These are phyloP conservation scores for Mortierella sp. DNA, from an alignment of 371 early-diverging fungal species.

Conservation along the genomic window DNA sequence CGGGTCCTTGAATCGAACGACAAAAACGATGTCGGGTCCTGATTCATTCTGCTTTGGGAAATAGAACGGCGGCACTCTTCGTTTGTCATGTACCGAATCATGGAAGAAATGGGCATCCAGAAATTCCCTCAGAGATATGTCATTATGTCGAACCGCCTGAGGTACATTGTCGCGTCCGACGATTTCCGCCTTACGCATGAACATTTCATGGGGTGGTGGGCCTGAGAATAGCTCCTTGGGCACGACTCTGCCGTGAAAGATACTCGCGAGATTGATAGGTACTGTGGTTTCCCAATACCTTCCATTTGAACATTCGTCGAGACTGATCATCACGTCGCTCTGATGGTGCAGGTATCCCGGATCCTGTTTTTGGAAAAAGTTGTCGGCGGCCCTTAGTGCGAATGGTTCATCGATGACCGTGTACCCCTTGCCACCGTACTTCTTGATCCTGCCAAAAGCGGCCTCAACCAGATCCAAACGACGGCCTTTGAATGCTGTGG, in stretches of 20 bases:
- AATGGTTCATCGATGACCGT: constrained; percentile 27
- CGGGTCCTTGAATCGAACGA: constrained; percentile 17
- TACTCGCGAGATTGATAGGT: not conserved
- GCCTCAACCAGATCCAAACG: constrained; percentile 7
- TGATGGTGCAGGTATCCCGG: constrained; percentile 6
- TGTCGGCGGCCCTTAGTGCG: constrained; percentile 16
- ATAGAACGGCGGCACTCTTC: constrained; percentile 26
- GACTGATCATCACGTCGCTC: not conserved
- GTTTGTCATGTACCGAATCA: constrained; percentile 7
- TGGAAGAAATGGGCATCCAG: constrained; percentile 21
- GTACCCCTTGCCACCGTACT: not conserved
- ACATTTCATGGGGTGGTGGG: constrained; percentile 11
- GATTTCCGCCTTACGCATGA: constrained; percentile 12
- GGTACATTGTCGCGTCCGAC: constrained; percentile 16
- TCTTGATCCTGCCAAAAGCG: constrained; percentile 6
- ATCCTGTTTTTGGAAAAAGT: constrained; percentile 11
- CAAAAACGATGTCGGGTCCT: constrained; percentile 36
- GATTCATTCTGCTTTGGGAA: constrained; percentile 18
- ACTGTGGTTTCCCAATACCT: constrained; percentile 5
- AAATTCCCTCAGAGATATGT: constrained; percentile 14
- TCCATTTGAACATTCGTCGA: not conserved
- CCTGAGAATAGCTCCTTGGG: constrained; percentile 8
- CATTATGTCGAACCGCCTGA: constrained; percentile 2
- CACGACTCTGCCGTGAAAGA: constrained; percentile 16
- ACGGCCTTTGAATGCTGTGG: constrained; percentile 3